Evolutionary conservation across 768 basidiomycete genomes (phyloP).

Genomic region (Xerocomellus dryophilus): DNA sequence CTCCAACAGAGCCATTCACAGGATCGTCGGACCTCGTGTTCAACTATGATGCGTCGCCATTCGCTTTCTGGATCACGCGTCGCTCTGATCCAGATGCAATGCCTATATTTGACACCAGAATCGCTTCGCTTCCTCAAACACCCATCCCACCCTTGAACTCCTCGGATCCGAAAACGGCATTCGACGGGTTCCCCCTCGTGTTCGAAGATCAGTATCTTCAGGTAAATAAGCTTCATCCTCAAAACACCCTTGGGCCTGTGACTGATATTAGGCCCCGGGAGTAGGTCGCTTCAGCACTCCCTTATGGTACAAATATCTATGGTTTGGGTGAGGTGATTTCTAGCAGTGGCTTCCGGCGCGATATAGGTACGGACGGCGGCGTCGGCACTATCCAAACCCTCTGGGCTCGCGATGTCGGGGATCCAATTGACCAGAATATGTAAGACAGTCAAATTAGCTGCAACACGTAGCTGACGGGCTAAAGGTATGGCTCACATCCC

Average conservation of each 20-base stretch:
- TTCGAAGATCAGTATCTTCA: constrained; percentile 83
- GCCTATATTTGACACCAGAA: constrained; percentile 71
- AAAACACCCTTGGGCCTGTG: neutral
- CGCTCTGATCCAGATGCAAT: constrained; percentile 50
- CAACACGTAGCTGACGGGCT: neutral
- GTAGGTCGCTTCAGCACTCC: constrained; percentile 63
- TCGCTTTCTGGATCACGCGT: constrained; percentile 79
- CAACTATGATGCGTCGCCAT: constrained; percentile 61
- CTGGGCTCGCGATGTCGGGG: constrained; percentile 62
- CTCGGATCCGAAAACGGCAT: constrained; percentile 49
- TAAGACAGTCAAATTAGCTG: constrained; percentile 30
- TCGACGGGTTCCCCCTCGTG: constrained; percentile 65
- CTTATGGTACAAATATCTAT: constrained; percentile 67
- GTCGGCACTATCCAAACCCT: constrained; percentile 60
- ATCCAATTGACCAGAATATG: constrained; percentile 68
- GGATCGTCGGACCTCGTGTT: constrained; percentile 62
- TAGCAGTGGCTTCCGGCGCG: constrained; percentile 64
- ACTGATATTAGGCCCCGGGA: neutral
- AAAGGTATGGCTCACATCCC: constrained; percentile 69
- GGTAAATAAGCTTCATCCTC: constrained; percentile 29
- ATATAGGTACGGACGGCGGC: constrained; percentile 48
- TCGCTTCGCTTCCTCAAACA: constrained; percentile 56
- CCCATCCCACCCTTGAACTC: constrained; percentile 56
- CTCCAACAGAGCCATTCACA: constrained; percentile 34
- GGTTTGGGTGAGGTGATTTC: constrained; percentile 74